These are phyloP conservation scores for Cutaneotrichosporon sp. DNA, from an alignment of 1,284 basidiomycete species.

Conservation along the genomic window DNA sequence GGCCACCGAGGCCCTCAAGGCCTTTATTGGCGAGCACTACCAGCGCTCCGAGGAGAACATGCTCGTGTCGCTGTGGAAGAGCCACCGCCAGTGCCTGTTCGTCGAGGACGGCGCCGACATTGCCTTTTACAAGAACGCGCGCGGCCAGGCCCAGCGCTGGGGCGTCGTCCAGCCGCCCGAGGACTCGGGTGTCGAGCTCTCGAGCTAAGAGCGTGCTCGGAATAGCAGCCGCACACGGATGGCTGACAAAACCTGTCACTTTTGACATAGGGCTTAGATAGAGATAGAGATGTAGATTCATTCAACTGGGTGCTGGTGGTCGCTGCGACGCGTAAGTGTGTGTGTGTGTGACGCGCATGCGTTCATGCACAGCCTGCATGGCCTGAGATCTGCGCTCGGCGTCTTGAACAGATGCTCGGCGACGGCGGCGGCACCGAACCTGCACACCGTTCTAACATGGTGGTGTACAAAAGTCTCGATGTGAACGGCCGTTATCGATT, in stretches of 20 bases:
- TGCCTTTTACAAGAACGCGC: conserved; percentile 86
- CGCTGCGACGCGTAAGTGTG: conserved; percentile 20
- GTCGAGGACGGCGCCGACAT: conserved; percentile 87
- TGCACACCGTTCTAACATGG: no score
- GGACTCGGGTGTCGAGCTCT: conserved; percentile 77
- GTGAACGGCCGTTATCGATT: no score
- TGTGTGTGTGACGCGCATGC: not conserved
- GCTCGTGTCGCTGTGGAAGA: conserved; percentile 58
- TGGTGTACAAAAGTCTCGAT: no score
- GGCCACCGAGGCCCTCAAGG: conserved; percentile 83
- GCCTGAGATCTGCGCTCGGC: no score
- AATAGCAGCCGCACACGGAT: not conserved
- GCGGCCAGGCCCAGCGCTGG: conserved; percentile 70
- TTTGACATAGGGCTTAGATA: not conserved
- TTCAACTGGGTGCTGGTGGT: conserved; percentile 8
- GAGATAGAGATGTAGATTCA: conserved; percentile 5
- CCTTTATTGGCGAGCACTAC: conserved; percentile 66
- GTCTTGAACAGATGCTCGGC: no score
- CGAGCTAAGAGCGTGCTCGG: not conserved
- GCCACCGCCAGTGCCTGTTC: conserved; percentile 61
- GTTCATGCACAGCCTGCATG: not conserved
- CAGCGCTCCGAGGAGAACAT: conserved; percentile 58
- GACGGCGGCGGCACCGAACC: no score
- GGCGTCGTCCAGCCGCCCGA: conserved; percentile 62
- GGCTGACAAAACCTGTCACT: not conserved